These are phyloP conservation scores for Pseudopyricularia cyperi DNA, from an alignment of 2,329 filamentous ascomycete species.

Conservation along the genomic window DNA sequence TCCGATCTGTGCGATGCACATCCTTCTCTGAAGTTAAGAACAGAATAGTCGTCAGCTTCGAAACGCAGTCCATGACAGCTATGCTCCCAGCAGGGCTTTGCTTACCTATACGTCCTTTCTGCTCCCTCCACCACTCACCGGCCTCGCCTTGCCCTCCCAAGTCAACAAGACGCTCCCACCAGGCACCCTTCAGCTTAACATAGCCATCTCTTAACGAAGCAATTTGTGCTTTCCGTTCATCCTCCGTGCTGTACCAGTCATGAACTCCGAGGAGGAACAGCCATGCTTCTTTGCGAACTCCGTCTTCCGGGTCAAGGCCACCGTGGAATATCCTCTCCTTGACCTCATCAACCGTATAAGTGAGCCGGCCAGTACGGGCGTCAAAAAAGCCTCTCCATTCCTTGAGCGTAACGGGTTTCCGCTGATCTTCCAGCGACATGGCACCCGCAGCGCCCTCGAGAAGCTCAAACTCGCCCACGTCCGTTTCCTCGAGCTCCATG, in stretches of 20 bases:
- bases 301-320: conserved; percentile 76
- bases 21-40: conserved; percentile 65
- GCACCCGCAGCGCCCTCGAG: conserved; percentile 60
- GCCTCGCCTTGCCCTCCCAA: conserved; percentile 67
- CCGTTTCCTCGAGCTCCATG: conserved; percentile 85
- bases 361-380: conserved; percentile 54
- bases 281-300: conserved; percentile 93
- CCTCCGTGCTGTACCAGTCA: conserved; percentile 79
- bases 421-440: conserved; percentile 61
- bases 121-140: conserved; percentile 94
- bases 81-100: conserved; percentile 4
- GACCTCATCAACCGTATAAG: conserved; percentile 77
- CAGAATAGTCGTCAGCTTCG: background rate
- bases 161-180: conserved; percentile 91
- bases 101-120: conserved; percentile 84
- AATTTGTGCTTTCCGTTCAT: conserved; percentile 71
- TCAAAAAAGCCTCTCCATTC: conserved; percentile 96
- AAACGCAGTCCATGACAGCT: background rate
- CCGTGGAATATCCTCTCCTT: conserved; percentile 98
- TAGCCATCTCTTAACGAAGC: conserved; percentile 88
- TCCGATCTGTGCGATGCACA: conserved; percentile 91
- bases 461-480: conserved; percentile 91
- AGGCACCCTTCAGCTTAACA: conserved; percentile 80
- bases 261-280: conserved; percentile 84
- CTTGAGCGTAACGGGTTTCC: conserved; percentile 63